Evolutionary conservation across 2,329 filamentous ascomycete species (phyloP), one percentile per base, ranked within the genome.

Genomic region (Cucurbitaria berberidis): DNA sequence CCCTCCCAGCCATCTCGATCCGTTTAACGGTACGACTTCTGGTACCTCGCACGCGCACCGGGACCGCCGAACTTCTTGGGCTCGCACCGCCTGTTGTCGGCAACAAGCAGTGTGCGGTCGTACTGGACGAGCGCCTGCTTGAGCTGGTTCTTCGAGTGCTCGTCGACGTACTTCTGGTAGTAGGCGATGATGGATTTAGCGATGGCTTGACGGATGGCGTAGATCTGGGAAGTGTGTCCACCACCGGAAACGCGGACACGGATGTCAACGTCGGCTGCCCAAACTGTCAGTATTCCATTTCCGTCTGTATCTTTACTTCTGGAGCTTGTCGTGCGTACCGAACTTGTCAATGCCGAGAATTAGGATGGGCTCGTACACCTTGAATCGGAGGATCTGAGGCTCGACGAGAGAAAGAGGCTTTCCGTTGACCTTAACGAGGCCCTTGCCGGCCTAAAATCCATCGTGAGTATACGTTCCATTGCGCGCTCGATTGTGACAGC

Each of bases 141-240:
- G 77, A 99, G 87, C 83, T 92, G 86, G 88, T 98, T 97, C 90
- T 99, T 99, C 85, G 90, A 91, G 90, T 98, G 93, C 90, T 99
- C 95, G 79, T 99, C 95, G 82, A 98, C 91, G 84, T 89, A 99
- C 87, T 99, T 97, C 85, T 97, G 93, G 90, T 97, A 98, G 89
- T 97, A 97, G 81, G 92, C 89, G 77, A 96, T 76, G 79, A 96
- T 91, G 75, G 89, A 89, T 88, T 98, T 99, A 84, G 93, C 88
- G 78, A 99, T 98, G 75, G 95, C 93, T 85, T 99, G 95, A 75
- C 95, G 92, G 86, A 98, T 91, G 79, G 95, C 95, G 83, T 98
- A 97, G 82, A 96, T 86, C 82, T 97, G 93, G 59, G 91, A 96
- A 68, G 90, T 93, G 86, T 98, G 93, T 84, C 93, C 95, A 90